A percentile compares a stretch with the other conserved stretches of the same genome.
These are phyloP conservation scores for Lasiosphaeria hispida DNA, from an alignment of 495 filamentous ascomycete genomes.

Conservation along the genomic window DNA sequence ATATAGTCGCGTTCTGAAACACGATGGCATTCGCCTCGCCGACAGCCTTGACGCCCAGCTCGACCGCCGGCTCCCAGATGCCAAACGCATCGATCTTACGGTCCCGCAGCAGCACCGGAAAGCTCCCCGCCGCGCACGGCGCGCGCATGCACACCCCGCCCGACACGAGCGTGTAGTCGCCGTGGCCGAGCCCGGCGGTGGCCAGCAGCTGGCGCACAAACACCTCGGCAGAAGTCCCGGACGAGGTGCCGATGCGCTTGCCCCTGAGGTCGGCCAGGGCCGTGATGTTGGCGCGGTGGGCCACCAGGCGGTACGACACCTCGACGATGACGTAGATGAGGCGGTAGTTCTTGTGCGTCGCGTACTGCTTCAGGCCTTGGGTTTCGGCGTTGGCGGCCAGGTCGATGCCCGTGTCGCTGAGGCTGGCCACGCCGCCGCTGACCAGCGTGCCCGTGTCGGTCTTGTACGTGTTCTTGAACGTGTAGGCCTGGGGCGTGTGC, in stretches of 20 bases:
- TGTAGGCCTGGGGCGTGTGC: constrained; percentile 32
- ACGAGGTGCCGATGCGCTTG: constrained; percentile 42
- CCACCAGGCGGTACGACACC: constrained; percentile 45
- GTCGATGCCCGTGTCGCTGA: constrained; percentile 26
- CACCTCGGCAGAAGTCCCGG: constrained; percentile 37
- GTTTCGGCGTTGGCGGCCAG: constrained; percentile 47
- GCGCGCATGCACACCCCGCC: constrained; percentile 37
- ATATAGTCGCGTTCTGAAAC: constrained; percentile 37
- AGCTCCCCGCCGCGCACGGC: constrained; percentile 37
- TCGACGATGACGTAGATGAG: constrained; percentile 42
- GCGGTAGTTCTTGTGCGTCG: constrained; percentile 37
- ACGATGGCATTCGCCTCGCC: constrained; percentile 30
- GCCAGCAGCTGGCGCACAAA: constrained; percentile 40
- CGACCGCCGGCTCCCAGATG: constrained; percentile 44
- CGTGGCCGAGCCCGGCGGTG: constrained; percentile 28
- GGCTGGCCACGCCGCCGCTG: constrained; percentile 30
- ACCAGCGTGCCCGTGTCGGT: constrained; percentile 16
- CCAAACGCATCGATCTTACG: constrained; percentile 42
- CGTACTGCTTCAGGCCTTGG: constrained; percentile 41
- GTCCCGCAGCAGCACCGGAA: constrained; percentile 36
- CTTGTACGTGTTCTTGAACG: constrained; percentile 34
- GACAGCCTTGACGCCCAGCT: constrained; percentile 36
- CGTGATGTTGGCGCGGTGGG: constrained; percentile 35
- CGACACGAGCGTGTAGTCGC: constrained; percentile 34
- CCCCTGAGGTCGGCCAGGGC: constrained; percentile 40